Evolutionary conservation across 345 rosid genomes (phyloP), one percentile per base, ranked within the genome.

Genomic region (Lumnitzera littorea): DNA sequence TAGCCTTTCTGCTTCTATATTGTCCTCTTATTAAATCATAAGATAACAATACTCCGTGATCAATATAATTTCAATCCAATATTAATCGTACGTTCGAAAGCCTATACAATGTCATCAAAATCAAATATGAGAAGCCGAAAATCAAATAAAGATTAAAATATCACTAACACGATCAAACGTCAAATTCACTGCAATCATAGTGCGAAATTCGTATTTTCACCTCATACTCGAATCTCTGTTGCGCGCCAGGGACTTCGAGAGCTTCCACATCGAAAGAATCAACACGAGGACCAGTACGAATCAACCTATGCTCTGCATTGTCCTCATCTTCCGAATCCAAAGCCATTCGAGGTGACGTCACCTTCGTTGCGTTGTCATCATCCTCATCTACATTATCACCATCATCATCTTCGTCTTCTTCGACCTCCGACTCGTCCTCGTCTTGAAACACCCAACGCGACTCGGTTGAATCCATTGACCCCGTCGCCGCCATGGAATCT

Each of bases 251-350:
- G 62, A 94, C 84, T 69, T 94, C 99, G 24, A 90, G 87, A 14
- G 99, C 99, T 70, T 94, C 99, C 15, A 90, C 97, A 70, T 94
- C 99, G 61, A 94, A 94, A 16, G 96, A 90, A 66, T 94, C 99
- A 52, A 82, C 74, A 70, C 80, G 90, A 5, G 88, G 95, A 5
- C 95, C 95, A 11, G 96, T 90, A 16, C 99, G 96, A 74, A 94
- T 80, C 84, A 94, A 61, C 25, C 86, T 82, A 53, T 90, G 91
- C 74, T 80, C 95, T 3, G 72, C 69, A 71, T 73, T 80, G 65
- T 83, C 96, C 1, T 87, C 96, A 12, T 88, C 96, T 3, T 91
- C 96, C 11, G 97, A 88, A 61, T 88, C 96, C 46, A 84, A 50
- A 52, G 72, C 81, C 13, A 76, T 68, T 57, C 55, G 77, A 8